Evolutionary conservation across 2,329 filamentous ascomycete species (phyloP).

Genomic region (Setomelanomma holmii): DNA sequence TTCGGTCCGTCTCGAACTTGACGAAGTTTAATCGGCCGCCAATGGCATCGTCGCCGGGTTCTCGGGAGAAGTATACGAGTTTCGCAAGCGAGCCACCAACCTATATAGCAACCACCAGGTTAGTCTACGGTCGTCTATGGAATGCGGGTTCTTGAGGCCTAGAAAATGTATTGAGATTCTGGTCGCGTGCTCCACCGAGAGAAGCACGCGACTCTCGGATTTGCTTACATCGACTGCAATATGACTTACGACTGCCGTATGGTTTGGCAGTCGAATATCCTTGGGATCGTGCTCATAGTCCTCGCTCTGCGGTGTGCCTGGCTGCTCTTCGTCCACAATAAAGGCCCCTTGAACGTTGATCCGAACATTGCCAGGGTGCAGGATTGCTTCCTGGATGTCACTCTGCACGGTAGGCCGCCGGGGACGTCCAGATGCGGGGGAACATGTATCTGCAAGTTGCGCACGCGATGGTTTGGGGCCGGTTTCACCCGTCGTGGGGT

Average conservation of each 20-base stretch:
- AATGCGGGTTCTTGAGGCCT: too few relatives aligned
- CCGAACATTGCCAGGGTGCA: conserved; percentile 73
- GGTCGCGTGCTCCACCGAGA: conserved; percentile 20
- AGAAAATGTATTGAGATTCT: too few relatives aligned
- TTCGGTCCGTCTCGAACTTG: conserved; percentile 93
- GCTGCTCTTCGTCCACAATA: conserved; percentile 78
- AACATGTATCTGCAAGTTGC: conserved; percentile 21
- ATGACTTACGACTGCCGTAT: conserved; percentile 94
- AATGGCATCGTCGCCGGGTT: conserved; percentile 77
- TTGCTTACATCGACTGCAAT: conserved; percentile 88
- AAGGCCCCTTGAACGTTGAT: conserved; percentile 98
- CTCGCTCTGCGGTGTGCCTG: conserved; percentile 58
- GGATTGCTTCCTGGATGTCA: conserved; percentile 61
- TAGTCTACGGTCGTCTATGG: conserved; percentile 13
- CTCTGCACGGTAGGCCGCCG: conserved; percentile 42
- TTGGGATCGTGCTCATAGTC: conserved; percentile 77
- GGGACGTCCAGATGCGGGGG: conserved; percentile 27
- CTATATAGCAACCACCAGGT: conserved; percentile 53
- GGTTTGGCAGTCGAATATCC: conserved; percentile 95
- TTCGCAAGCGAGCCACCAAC: conserved; percentile 96
- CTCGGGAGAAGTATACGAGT: conserved; percentile 95
- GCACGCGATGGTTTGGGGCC: conserved; percentile 28
- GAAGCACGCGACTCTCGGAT: conserved; percentile 17
- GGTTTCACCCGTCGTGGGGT: conserved; percentile 44
- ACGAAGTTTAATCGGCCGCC: conserved; percentile 94